These are phyloP conservation scores for Ophiocordyceps camponoti-floridani DNA, from an alignment of 2,329 filamentous ascomycete genomes.

Conservation along the genomic window DNA sequence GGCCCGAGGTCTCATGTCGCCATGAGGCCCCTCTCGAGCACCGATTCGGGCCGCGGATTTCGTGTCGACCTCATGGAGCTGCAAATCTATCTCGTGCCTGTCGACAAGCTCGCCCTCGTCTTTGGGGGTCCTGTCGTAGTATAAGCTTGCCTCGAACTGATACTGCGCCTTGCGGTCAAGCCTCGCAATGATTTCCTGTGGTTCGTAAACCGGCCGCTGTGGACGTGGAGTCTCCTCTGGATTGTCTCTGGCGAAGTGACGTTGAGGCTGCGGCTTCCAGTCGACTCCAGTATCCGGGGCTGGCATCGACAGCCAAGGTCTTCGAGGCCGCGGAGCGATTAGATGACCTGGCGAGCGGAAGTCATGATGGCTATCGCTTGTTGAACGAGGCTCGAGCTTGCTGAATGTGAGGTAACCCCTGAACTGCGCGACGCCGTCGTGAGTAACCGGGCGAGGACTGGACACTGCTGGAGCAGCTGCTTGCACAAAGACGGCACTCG, in stretches of 20 bases:
- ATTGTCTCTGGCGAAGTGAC: no score
- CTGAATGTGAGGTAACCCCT: neutral
- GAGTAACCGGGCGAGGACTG: neutral
- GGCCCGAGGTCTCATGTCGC: neutral
- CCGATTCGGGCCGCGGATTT: neutral
- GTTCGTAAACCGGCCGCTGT: neutral
- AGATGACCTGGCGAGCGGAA: neutral
- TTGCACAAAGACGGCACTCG: neutral
- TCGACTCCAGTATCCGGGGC: neutral
- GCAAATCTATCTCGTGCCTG: neutral
- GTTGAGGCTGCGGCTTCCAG: neutral
- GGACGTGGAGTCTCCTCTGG: neutral
- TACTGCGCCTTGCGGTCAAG: slow-evolving; percentile 8
- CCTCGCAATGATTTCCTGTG: slow-evolving; percentile 10
- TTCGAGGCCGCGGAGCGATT: neutral
- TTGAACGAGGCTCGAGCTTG: neutral
- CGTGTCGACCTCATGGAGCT: neutral
- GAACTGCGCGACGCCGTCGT: neutral
- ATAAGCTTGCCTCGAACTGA: neutral
- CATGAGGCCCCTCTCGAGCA: neutral
- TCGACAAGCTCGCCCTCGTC: neutral
- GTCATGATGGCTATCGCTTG: neutral
- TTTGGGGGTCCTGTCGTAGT: no score
- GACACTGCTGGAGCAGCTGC: neutral
- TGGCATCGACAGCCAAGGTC: neutral